phyloP scores from a whole-genome alignment of 2,329 filamentous ascomycete genomes.

The Septoria petroselini region DNA sequence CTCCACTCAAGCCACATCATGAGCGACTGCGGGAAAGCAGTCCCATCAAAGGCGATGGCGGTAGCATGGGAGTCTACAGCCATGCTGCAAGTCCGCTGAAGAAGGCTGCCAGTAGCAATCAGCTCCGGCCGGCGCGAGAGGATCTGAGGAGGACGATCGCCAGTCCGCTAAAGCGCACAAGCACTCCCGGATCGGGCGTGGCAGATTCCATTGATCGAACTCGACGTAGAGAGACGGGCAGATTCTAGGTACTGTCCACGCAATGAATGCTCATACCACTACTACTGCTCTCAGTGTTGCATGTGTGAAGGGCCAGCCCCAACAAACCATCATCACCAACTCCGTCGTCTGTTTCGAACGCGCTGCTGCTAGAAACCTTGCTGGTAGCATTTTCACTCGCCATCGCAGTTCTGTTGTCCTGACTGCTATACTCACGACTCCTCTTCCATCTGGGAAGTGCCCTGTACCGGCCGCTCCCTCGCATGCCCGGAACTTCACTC shows the following conservation, averaged over 20 bases:
- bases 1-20: constrained; percentile 46
- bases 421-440: too few relatives aligned
- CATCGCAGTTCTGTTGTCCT: too few relatives aligned
- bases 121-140: constrained; percentile 36
- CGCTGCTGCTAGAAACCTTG: too few relatives aligned
- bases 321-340: too few relatives aligned
- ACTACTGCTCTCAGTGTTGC: too few relatives aligned
- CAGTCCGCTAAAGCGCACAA: constrained; percentile 47
- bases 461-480: too few relatives aligned
- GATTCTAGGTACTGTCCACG: constrained; percentile 27
- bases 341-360: too few relatives aligned
- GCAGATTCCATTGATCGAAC: constrained; percentile 18
- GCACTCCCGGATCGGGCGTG: constrained; percentile 36
- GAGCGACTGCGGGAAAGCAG: constrained; percentile 50
- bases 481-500: too few relatives aligned
- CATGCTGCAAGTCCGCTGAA: constrained; percentile 80
- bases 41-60: constrained; percentile 61
- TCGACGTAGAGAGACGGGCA: constrained; percentile 32
- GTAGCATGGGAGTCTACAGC: constrained; percentile 74
- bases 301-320: too few relatives aligned
- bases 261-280: too few relatives aligned
- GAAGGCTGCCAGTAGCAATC: constrained; percentile 66
- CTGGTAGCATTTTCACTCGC: too few relatives aligned
- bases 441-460: too few relatives aligned
- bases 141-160: constrained; percentile 28